Evolutionary conservation across 192 early-diverging fungal species (phyloP).

Genomic region (Diversispora eburnea): DNA sequence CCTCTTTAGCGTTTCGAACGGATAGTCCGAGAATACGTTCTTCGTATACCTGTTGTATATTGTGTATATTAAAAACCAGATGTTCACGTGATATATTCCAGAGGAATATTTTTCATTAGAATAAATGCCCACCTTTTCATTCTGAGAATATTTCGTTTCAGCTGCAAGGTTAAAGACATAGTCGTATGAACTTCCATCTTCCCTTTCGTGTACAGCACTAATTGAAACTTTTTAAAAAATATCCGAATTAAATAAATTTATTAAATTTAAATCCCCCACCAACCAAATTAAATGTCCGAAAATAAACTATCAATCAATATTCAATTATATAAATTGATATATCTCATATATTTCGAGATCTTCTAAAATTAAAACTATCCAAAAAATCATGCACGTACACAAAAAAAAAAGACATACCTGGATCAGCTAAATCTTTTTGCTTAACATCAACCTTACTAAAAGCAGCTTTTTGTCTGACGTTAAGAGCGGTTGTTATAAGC

Average conservation of each 20-base stretch:
- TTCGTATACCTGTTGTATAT: slow-evolving; percentile 65
- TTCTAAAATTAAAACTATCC: too few relatives aligned
- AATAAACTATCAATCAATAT: slow-evolving; percentile 14
- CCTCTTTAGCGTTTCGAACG: slow-evolving; percentile 76
- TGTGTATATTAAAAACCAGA: neutral
- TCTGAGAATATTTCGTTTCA: slow-evolving; percentile 90
- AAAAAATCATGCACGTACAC: neutral
- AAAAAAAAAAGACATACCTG: slow-evolving; percentile 48
- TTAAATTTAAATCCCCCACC: neutral
- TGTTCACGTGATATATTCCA: neutral
- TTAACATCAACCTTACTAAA: slow-evolving; percentile 75
- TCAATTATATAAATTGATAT: neutral
- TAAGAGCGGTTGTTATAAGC: slow-evolving; percentile 75
- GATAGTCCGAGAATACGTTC: slow-evolving; percentile 74
- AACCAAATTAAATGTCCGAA: neutral
- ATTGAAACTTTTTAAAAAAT: slow-evolving; percentile 53
- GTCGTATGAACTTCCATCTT: slow-evolving; percentile 71
- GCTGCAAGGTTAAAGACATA: slow-evolving; percentile 94
- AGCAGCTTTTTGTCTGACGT: slow-evolving; percentile 54
- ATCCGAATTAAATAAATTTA: neutral
- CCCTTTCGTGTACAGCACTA: slow-evolving; percentile 59
- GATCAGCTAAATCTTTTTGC: slow-evolving; percentile 72
- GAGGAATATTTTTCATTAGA: neutral
- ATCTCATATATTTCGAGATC: neutral
- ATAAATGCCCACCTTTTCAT: slow-evolving; percentile 55